Evolutionary conservation across 179 eudicot species (phyloP), one percentile per base, ranked within the genome.

Genomic region (Nepenthes alata): DNA sequence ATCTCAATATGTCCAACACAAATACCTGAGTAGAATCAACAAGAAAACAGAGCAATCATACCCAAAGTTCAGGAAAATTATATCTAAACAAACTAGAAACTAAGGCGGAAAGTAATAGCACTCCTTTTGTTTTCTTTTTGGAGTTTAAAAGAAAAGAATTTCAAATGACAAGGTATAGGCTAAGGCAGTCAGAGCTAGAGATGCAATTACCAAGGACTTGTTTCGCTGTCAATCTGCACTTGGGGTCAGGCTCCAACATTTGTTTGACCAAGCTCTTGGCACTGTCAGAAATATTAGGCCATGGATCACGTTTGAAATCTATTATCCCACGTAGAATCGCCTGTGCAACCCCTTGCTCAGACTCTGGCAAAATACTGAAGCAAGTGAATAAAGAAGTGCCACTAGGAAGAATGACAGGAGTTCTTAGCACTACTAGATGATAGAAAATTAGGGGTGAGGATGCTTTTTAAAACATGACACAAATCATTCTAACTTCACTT

Each of bases 271-370:
- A 76, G 83, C 78, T 81, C 80, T 89, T 89, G 12, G 97, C 97
- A 78, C 80, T 36, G 50, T 89, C 97, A 52, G 97, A 89, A 72
- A 89, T 76, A 69, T 80, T 87, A 61, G 97, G 97, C 97, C 97
- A 89, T 45, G 97, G 97, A 63, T 89, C 97, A 55, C 97, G 78
- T 63, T 84, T 85, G 75, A 86, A 89, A 79, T 86, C 97, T 65
- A 89, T 89, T 65, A 67, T 49, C 58, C 95, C 87, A 36, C 95
- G 91, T 35, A 89, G 76, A 79, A 89, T 89, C 63, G 96, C 97
- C 64, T 86, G 95, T 61, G 97, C 97, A 70, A 89, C 97, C 48
- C 97, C 97, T 83, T 87, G 97, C 70, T 90, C 97, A 66, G 97
- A 87, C 75, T 90, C 97, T 90, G 83, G 64, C 48, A 67, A 55